A percentile compares a stretch with the other conserved stretches of the same genome.
Evolutionary conservation across 768 basidiomycete species (phyloP).

Genomic region (Asterophora parasitica): DNA sequence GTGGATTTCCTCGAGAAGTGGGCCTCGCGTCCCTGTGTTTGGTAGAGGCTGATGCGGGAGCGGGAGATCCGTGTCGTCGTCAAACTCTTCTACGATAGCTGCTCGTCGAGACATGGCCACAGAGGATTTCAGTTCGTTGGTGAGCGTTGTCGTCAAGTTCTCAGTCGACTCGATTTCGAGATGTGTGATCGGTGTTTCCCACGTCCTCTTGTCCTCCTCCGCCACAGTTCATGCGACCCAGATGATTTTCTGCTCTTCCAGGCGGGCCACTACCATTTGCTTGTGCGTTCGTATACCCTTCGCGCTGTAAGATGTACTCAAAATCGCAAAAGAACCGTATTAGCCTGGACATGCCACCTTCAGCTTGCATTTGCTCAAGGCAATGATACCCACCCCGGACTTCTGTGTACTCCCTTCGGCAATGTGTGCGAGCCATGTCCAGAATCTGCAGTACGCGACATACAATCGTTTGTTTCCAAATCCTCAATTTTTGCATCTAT

Average conservation of each 20-base stretch:
- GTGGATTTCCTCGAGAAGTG: slow-evolving; percentile 73
- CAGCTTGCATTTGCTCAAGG: slow-evolving; percentile 12
- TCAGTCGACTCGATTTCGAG: too few species aligned
- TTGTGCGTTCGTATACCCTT: slow-evolving; percentile 21
- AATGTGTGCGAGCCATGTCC: slow-evolving; percentile 58
- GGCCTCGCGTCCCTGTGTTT: slow-evolving; percentile 62
- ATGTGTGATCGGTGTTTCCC: slow-evolving; percentile 18
- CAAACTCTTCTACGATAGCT: slow-evolving; percentile 71
- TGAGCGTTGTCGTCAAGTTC: slow-evolving; percentile 8
- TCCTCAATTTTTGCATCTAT: background rate
- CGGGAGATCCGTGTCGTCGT: slow-evolving; percentile 92
- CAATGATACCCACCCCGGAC: slow-evolving; percentile 28
- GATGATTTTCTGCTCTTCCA: slow-evolving; percentile 30
- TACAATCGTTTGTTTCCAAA: slow-evolving; percentile 2
- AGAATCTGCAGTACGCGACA: slow-evolving; percentile 46
- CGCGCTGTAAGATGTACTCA: background rate
- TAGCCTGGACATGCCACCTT: slow-evolving; percentile 15
- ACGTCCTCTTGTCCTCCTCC: slow-evolving; percentile 17
- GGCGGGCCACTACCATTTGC: slow-evolving; percentile 28
- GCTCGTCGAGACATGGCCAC: slow-evolving; percentile 61
- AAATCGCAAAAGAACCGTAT: slow-evolving; percentile 10
- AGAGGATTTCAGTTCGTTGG: slow-evolving; percentile 4
- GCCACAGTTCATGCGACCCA: slow-evolving; percentile 31
- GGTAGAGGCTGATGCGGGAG: slow-evolving; percentile 65
- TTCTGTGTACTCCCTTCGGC: slow-evolving; percentile 52